A percentile compares a stretch with the other conserved stretches of the same genome.
phyloP scores from a whole-genome alignment of 2,329 filamentous ascomycete genomes.

The Botrytis paeoniae region DNA sequence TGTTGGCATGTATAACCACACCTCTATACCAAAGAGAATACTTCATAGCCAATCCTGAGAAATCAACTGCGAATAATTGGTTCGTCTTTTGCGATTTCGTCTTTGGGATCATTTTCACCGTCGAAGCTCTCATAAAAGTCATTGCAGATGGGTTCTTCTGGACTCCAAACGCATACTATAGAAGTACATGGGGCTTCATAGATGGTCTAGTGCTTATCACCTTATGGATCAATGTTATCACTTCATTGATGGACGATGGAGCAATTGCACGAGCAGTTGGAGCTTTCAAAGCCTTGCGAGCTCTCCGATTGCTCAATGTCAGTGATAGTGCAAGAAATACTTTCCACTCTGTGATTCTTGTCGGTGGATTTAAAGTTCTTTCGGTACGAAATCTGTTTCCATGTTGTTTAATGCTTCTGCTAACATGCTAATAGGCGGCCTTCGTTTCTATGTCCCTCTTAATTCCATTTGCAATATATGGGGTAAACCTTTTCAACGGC shows the following conservation, averaged over 20 bases:
- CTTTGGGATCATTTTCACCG: slow-evolving; percentile 81
- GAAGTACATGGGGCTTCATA: slow-evolving; percentile 95
- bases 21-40: slow-evolving; percentile 91
- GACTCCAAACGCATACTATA: slow-evolving; percentile 95
- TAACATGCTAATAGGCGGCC: slow-evolving; percentile 50
- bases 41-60: slow-evolving; percentile 53
- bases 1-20: slow-evolving; percentile 90
- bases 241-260: slow-evolving; percentile 76
- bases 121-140: slow-evolving; percentile 87
- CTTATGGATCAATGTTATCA: slow-evolving; percentile 90
- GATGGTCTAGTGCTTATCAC: slow-evolving; percentile 89
- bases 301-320: slow-evolving; percentile 86
- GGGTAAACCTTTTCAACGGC: slow-evolving; percentile 87
- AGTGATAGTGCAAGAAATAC: slow-evolving; percentile 94
- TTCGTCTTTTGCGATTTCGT: slow-evolving; percentile 92
- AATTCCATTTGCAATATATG: slow-evolving; percentile 96
- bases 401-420: not conserved
- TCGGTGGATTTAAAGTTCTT: slow-evolving; percentile 91
- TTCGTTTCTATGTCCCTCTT: slow-evolving; percentile 92
- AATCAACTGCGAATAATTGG: slow-evolving; percentile 71
- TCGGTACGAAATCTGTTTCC: slow-evolving; percentile 30
- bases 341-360: slow-evolving; percentile 93
- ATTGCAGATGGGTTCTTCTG: slow-evolving; percentile 94
- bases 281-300: slow-evolving; percentile 94
- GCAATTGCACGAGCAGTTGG: slow-evolving; percentile 87